phyloP scores from a whole-genome alignment of 1,139 yeast species.

The Candida tropicalis region DNA sequence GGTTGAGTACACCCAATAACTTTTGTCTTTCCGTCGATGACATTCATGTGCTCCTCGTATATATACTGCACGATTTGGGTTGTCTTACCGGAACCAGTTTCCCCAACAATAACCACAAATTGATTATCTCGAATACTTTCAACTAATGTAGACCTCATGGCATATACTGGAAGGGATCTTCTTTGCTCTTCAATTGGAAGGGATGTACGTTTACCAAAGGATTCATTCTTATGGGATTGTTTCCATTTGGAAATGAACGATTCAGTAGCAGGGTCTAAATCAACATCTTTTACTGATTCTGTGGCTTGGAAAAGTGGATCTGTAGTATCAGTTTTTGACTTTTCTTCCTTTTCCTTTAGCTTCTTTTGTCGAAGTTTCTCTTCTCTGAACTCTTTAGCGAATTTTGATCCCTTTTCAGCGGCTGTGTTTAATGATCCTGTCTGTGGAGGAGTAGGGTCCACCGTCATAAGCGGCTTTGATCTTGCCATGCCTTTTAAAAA shows the following conservation, averaged over 20 bases:
- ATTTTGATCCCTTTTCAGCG: constrained; percentile 74
- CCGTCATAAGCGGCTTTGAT: constrained; percentile 7
- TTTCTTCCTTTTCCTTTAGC: constrained; percentile 49
- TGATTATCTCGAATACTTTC: constrained; percentile 82
- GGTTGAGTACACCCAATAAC: constrained; percentile 98
- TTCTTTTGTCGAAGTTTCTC: constrained; percentile 52
- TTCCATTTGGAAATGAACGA: constrained; percentile 52
- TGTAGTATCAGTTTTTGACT: constrained; percentile 28
- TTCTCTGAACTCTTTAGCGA: constrained; percentile 69
- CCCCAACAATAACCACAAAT: constrained; percentile 98
- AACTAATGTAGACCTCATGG: constrained; percentile 87
- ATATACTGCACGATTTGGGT: constrained; percentile 98
- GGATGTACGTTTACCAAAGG: constrained; percentile 58
- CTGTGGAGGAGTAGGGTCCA: constrained; percentile 40
- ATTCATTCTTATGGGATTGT: constrained; percentile 37
- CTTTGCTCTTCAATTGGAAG: constrained; percentile 63
- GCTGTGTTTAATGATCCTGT: constrained; percentile 79
- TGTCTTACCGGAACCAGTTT: constrained; percentile 97
- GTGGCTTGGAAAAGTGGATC: constrained; percentile 42
- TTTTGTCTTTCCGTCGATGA: constrained; percentile 53
- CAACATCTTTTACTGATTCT: constrained; percentile 9
- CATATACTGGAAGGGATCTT: constrained; percentile 89
- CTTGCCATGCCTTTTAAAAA: constrained; percentile 62
- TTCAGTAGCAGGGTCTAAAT: constrained; percentile 14
- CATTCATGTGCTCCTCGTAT: constrained; percentile 78